phyloP scores from a whole-genome alignment of 768 basidiomycete species.

The Phanerochaete carnosa region DNA sequence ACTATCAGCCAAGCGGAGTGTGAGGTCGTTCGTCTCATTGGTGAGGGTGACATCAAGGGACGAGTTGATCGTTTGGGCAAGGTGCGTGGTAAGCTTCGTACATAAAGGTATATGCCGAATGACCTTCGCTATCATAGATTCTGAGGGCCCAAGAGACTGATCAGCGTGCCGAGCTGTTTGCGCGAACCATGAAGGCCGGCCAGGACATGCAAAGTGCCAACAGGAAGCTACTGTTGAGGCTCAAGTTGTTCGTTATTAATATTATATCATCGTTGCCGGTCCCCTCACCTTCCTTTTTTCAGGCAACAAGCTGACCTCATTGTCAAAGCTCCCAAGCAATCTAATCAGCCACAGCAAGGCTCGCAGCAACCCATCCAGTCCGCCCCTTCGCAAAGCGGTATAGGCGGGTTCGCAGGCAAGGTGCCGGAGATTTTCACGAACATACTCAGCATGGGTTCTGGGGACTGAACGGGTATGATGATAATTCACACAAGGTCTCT shows the following conservation, averaged over 20 bases:
- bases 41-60: conserved; percentile 72
- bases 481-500: no score
- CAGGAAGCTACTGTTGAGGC: conserved; percentile 74
- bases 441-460: not conserved
- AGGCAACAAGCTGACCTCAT: conserved; percentile 83
- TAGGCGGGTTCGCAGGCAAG: not conserved
- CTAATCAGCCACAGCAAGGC: not conserved
- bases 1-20: conserved; percentile 57
- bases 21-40: conserved; percentile 76
- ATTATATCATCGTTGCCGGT: not conserved
- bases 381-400: not conserved
- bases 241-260: conserved; percentile 63
- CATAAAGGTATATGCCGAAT: not conserved
- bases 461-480: no score
- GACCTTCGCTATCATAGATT: conserved; percentile 44
- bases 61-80: conserved; percentile 90
- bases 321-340: conserved; percentile 39
- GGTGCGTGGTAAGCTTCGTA: conserved; percentile 35
- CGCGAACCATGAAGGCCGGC: conserved; percentile 70
- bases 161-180: conserved; percentile 73
- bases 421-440: not conserved
- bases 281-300: not conserved
- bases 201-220: conserved; percentile 70
- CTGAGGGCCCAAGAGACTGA: conserved; percentile 78
- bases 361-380: not conserved